phyloP scores from a whole-genome alignment of 345 rosid species.

The Diplotaxis tenuifolia region DNA sequence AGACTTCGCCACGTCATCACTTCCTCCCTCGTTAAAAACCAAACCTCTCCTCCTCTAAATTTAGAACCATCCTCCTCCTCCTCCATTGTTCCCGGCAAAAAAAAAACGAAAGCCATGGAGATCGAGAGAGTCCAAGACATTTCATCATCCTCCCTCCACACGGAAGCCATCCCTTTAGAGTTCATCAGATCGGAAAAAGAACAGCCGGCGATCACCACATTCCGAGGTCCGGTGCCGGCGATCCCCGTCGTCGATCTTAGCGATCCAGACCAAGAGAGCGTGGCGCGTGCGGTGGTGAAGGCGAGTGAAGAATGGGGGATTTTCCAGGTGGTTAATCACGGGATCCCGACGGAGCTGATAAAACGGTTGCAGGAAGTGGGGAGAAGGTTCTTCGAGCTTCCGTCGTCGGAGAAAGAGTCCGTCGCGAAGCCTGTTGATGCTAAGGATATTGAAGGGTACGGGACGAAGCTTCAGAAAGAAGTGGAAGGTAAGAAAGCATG shows the following conservation, averaged over 20 bases:
- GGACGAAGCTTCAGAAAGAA: slow-evolving; percentile 53
- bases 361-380: slow-evolving; percentile 53
- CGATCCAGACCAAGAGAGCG: slow-evolving; percentile 23
- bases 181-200: slow-evolving; percentile 66
- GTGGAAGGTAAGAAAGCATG: slow-evolving; percentile 59
- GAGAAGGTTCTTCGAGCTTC: slow-evolving; percentile 62
- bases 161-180: slow-evolving; percentile 53
- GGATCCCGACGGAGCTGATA: slow-evolving; percentile 51
- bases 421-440: slow-evolving; percentile 52
- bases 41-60: not conserved
- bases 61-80: not conserved
- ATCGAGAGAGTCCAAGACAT: slow-evolving; percentile 53
- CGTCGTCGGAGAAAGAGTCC: slow-evolving; percentile 54
- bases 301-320: slow-evolving; percentile 54
- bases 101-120: slow-evolving; percentile 37
- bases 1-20: slow-evolving; percentile 27
- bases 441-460: slow-evolving; percentile 61
- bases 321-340: slow-evolving; percentile 50
- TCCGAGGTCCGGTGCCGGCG: slow-evolving; percentile 44
- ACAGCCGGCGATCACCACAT: slow-evolving; percentile 67
- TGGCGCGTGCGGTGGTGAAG: slow-evolving; percentile 37
- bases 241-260: slow-evolving; percentile 51
- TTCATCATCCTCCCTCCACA: slow-evolving; percentile 28
- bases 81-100: slow-evolving; percentile 26
- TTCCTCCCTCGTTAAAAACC: slow-evolving; percentile 16